Evolutionary conservation across 2,329 filamentous ascomycete species (phyloP).

Genomic region (Hortaea sp.): DNA sequence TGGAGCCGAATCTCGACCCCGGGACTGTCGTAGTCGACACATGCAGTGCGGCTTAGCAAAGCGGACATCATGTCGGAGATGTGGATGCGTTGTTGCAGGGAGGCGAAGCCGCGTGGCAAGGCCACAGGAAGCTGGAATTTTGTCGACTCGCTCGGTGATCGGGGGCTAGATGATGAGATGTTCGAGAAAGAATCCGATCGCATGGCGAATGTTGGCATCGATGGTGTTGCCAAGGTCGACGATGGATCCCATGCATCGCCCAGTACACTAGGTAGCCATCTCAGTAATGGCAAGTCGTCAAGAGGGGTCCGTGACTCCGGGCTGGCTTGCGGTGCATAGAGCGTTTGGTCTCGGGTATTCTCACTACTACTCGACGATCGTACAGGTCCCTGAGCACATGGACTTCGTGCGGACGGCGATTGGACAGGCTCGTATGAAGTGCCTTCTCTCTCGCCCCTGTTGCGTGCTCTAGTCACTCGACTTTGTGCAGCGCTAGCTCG

Average conservation of each 20-base stretch:
- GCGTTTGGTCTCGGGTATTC: no score
- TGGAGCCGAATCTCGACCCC: conserved; percentile 21
- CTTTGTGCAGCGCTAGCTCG: conserved; percentile 24
- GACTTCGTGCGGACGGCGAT: background rate
- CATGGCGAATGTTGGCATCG: no score
- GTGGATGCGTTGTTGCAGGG: conserved; percentile 16
- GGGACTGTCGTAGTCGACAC: conserved; percentile 23
- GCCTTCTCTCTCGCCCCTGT: conserved; percentile 20
- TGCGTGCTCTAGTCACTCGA: conserved; percentile 23
- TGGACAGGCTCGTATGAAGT: conserved; percentile 6
- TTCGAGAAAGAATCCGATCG: background rate
- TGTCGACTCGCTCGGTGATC: background rate
- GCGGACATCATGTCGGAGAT: conserved; percentile 19
- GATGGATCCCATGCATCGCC: background rate
- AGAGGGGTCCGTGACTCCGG: no score
- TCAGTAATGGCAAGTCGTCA: background rate
- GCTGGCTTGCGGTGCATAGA: no score
- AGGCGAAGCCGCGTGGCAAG: conserved; percentile 22
- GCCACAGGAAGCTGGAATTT: conserved; percentile 19
- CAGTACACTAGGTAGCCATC: conserved; percentile 5
- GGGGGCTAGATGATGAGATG: background rate
- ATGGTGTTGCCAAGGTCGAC: no score
- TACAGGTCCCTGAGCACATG: background rate
- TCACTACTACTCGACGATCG: no score
- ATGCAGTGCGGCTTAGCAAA: conserved; percentile 23